A percentile compares a stretch with the other conserved stretches of the same genome.
These are phyloP conservation scores for Xylariaceae sp. DNA, from an alignment of 2,329 filamentous ascomycete genomes.

Conservation along the genomic window DNA sequence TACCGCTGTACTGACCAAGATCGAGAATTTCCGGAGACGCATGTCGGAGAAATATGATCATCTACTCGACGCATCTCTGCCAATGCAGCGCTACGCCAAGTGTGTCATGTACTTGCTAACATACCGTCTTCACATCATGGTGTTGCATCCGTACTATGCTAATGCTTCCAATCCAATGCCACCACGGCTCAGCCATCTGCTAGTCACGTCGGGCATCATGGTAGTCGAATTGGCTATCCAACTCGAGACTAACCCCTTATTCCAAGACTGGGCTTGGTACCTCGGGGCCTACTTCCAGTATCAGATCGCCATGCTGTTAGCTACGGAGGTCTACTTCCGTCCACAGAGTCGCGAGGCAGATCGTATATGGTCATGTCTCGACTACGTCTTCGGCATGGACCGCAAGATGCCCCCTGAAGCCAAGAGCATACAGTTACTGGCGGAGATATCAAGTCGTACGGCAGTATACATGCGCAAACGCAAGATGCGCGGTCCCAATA, in stretches of 20 bases:
- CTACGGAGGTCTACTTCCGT: conserved; percentile 60
- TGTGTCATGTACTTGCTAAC: conserved; percentile 61
- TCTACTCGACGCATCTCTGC: conserved; percentile 53
- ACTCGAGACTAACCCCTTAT: conserved; percentile 40
- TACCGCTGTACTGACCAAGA: conserved; percentile 59
- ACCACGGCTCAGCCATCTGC: conserved; percentile 56
- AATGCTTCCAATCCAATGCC: conserved; percentile 47
- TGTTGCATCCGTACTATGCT: conserved; percentile 62
- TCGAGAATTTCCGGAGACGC: conserved; percentile 61
- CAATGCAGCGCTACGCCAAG: conserved; percentile 58
- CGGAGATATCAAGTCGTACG: conserved; percentile 57
- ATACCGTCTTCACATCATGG: conserved; percentile 59
- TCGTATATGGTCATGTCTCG: conserved; percentile 65
- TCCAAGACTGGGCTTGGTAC: conserved; percentile 65
- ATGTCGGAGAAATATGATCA: conserved; percentile 62
- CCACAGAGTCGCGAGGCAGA: conserved; percentile 53
- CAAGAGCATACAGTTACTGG: conserved; percentile 57
- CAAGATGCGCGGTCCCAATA: conserved; percentile 47
- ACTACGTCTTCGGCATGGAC: conserved; percentile 65
- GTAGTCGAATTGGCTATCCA: conserved; percentile 45
- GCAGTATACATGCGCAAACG: conserved; percentile 55
- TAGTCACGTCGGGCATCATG: conserved; percentile 55
- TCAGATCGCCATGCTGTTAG: conserved; percentile 62
- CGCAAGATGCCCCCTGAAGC: conserved; percentile 44
- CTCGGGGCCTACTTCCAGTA: conserved; percentile 66